Base-by-base conservation (phyloP, 352 stramenopile species). In the Pythium myriotylum region DNA sequence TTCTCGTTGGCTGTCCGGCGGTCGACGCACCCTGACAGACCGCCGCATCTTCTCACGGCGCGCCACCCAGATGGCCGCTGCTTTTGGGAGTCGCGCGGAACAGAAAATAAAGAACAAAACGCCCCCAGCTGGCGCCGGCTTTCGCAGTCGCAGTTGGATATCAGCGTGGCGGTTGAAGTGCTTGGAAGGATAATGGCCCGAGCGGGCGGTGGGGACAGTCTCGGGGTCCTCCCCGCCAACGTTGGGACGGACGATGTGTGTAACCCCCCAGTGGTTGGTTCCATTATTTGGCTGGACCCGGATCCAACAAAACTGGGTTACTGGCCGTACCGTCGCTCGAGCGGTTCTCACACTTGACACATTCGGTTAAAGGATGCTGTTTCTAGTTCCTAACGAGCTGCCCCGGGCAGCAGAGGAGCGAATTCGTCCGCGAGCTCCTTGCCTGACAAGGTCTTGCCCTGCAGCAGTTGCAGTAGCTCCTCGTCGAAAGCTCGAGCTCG, bases 391-490 rank as follows among this genome's bases (percentile, higher is more conserved):
- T 22, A 56, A 2, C 23, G 22, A 35, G 35, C 16, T 4, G 14
- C 49, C 14, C 42, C 47, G 20, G 23, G 46, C 17, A 57, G 39
- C 46, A 79, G 48, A 19, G 72, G 29, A 2, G 56, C 29, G 56
- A 81, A 88, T 41, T 88, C 76, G 32, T 84, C 79, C 19, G 73
- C 62, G 3, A 88, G 57, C 7, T 65, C 57, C 42, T 77, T 81
- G 5, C 79, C 79, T 17, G 79, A 83, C 43, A 82, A 58, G 9
- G 76, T 82, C 58, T 78, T 79, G 47, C 79, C 76, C 51, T 84
- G 81, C 19, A 91, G 70, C 65, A 83, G 78, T 61, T 68, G 67
- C 41, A 91, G 53, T 23, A 91, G 65, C 51, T 85, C 69, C 24
- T 79, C 53, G 33, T 79, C 66, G 39, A 91, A 91, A 3, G 65